A percentile compares a stretch with the other conserved stretches of the same genome.
phyloP scores from a whole-genome alignment of 768 basidiomycete species.

The Mycena leptocephala region DNA sequence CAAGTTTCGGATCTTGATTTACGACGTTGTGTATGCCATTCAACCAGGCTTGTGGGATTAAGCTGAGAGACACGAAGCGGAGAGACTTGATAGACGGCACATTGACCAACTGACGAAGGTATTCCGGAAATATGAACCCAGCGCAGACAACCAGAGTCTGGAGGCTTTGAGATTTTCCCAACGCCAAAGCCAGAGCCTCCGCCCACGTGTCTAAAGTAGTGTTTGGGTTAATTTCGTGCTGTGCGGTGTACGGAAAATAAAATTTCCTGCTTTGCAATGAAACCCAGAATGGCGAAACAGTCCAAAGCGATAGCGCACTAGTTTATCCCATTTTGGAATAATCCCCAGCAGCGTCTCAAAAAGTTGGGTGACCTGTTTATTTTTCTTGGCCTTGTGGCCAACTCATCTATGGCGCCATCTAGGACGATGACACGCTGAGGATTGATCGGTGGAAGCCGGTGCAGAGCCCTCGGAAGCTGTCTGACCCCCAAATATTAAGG shows the following conservation, averaged over 20 bases:
- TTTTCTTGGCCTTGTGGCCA: neutral
- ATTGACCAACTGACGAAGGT: neutral
- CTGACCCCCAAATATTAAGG: neutral
- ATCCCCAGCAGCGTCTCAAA: neutral
- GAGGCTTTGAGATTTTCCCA: neutral
- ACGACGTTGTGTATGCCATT: neutral
- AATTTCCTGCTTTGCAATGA: neutral
- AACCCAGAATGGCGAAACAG: neutral
- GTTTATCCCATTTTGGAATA: neutral
- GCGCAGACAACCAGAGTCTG: neutral
- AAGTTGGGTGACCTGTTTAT: neutral
- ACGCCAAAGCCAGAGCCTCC: neutral
- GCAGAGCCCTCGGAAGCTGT: neutral
- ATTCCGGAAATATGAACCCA: neutral
- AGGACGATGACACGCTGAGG: neutral
- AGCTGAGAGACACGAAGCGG: neutral
- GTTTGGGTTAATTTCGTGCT: neutral
- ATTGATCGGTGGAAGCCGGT: slow-evolving; percentile 12
- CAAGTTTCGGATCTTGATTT: neutral
- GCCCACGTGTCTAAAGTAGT: neutral
- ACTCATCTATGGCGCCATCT: neutral
- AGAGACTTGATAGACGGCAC: neutral
- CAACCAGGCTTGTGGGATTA: neutral
- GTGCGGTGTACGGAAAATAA: neutral
- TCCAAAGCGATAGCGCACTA: neutral